Evolutionary conservation across 306 rosid genomes (phyloP).

Genomic region (Castanea mollissima): DNA sequence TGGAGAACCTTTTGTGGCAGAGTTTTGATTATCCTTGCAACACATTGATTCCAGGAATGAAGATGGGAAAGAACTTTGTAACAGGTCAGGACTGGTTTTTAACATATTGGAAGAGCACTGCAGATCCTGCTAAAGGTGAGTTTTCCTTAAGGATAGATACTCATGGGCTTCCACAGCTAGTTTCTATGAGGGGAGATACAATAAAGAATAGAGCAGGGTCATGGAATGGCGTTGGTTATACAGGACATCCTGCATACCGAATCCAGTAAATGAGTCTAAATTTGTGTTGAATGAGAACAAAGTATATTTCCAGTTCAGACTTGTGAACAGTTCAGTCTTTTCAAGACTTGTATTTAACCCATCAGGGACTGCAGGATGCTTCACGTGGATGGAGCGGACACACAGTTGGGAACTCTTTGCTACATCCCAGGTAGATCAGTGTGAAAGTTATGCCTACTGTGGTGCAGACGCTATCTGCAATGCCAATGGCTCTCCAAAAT

Average conservation of each 20-base stretch:
- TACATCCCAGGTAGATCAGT: constrained; percentile 6
- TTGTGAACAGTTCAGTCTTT: background rate
- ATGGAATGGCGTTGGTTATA: constrained; percentile 26
- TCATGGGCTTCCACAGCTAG: background rate
- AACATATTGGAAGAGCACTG: constrained; percentile 41
- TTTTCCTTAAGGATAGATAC: background rate
- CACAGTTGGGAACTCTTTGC: constrained; percentile 9
- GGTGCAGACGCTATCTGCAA: constrained; percentile 24
- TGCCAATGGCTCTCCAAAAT: background rate
- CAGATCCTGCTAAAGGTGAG: constrained; percentile 42
- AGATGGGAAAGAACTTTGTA: constrained; percentile 38
- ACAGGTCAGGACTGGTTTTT: constrained; percentile 11
- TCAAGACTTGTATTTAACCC: constrained; percentile 6
- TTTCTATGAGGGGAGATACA: background rate
- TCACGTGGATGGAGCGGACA: constrained; percentile 7
- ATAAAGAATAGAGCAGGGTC: constrained; percentile 1
- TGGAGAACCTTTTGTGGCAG: constrained; percentile 29
- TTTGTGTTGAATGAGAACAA: constrained; percentile 18
- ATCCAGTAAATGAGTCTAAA: background rate
- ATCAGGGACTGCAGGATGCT: constrained; percentile 9
- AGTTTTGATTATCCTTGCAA: constrained; percentile 56
- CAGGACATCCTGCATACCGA: background rate
- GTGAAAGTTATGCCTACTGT: constrained; percentile 27
- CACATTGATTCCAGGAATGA: constrained; percentile 45
- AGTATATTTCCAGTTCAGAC: background rate